Base-by-base conservation (phyloP, 1,139 yeast genomes). In the Yamadazyma epiphylla region DNA sequence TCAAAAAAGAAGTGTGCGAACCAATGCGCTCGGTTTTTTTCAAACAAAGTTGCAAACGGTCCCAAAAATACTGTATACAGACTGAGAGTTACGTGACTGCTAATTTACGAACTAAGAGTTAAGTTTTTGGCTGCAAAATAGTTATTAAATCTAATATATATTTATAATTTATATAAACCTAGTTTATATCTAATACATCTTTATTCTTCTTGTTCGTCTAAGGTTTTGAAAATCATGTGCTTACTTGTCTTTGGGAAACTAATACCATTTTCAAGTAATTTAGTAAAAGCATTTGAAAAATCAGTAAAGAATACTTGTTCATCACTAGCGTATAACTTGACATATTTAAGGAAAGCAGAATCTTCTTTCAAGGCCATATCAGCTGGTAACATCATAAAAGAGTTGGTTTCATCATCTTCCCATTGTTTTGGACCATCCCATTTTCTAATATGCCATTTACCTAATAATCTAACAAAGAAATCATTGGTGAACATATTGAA, bases 321-420 rank as follows among this genome's bases (percentile, higher is more conserved):
- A 58, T 85, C 87, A 25, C 69, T 67, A 19, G 96, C 95, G 53
- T 80, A 87, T 49, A 64, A 61, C 51, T 76, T 73, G 31, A 80
- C 91, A 63, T 79, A 77, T 53, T 75, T 72, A 50, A 68, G 60
- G 56, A 83, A 86, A 39, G 64, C 65, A 28, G 75, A 65, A 51
- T 83, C 91, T 52, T 79, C 76, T 35, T 78, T 66, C 46, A 87
- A 60, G 3, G 89, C 82, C 63, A 77, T 74, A 54, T 87, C 96
- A 17, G 95, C 74, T 27, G 94, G 94, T 49, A 87, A 65, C 96
- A 87, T 87, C 96, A 87, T 87, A 47, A 80, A 73, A n/a, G 77
- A 64, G 30, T 82, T 80, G 39, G 83, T 70, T 43, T 74, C 81
- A 43, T 74, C 77, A 50, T 84, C 89, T 55, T 83, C 78, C 54